Evolutionary conservation across 2,329 filamentous ascomycete genomes (phyloP).

Genomic region (Ophiostoma sp.): DNA sequence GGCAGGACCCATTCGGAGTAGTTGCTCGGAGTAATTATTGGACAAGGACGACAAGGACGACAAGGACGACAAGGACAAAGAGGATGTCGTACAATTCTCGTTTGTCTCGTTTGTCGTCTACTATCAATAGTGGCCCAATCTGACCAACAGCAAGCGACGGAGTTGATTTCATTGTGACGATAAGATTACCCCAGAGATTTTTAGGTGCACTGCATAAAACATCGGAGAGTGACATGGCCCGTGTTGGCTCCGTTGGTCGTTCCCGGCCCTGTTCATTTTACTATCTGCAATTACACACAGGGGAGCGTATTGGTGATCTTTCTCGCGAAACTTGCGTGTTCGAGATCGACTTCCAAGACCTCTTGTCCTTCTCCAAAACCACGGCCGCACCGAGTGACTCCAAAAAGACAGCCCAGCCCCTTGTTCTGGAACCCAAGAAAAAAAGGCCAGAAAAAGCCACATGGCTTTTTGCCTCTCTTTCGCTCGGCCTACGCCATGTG

Average conservation of each 20-base stretch:
- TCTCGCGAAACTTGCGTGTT: background rate
- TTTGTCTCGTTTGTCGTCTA: too few species aligned
- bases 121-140: background rate
- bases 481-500: background rate
- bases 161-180: background rate
- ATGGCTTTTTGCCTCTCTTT: background rate
- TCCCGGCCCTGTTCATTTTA: background rate
- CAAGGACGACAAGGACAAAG: background rate
- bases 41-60: too few species aligned
- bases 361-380: background rate
- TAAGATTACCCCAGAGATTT: background rate
- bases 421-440: background rate
- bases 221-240: too few species aligned
- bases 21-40: conserved; percentile 6
- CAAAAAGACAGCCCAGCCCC: background rate
- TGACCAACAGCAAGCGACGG: background rate
- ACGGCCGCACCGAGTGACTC: background rate
- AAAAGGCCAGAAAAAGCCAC: background rate
- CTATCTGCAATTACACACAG: too few species aligned
- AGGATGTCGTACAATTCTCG: background rate
- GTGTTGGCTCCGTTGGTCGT: background rate
- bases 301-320: background rate
- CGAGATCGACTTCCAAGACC: background rate
- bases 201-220: background rate
- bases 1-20: background rate